These are phyloP conservation scores for Botrytis cinerea DNA, from an alignment of 2,329 filamentous ascomycete genomes.

Conservation along the genomic window DNA sequence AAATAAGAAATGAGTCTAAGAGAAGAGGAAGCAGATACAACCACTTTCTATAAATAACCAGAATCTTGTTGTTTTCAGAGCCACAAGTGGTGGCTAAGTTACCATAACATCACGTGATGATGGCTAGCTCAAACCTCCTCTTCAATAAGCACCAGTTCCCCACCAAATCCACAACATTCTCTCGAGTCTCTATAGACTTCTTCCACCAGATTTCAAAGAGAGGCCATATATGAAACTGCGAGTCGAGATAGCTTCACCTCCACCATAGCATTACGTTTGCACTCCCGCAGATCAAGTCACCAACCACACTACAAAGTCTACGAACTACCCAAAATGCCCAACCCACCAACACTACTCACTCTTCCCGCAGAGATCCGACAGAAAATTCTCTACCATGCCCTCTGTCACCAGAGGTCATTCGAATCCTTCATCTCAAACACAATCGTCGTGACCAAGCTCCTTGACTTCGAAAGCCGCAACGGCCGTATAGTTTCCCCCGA, in stretches of 20 bases:
- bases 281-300: background rate
- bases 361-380: slow-evolving; percentile 33
- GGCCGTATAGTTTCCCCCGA: background rate
- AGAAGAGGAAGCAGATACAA: background rate
- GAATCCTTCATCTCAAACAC: background rate
- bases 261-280: background rate
- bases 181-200: background rate
- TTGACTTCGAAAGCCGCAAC: background rate
- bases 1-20: background rate
- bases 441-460: background rate
- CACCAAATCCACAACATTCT: background rate
- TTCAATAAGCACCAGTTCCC: background rate
- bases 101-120: rapidly evolving
- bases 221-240: background rate
- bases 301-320: background rate
- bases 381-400: slow-evolving; percentile 30
- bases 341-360: background rate
- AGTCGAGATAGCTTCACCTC: background rate
- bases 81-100: background rate
- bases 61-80: background rate
- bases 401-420: background rate
- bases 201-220: background rate
- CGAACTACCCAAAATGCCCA: background rate
- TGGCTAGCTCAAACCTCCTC: background rate
- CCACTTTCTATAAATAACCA: background rate